Evolutionary conservation across 2,329 filamentous ascomycete genomes (phyloP).

Genomic region (Neobulgaria alba): DNA sequence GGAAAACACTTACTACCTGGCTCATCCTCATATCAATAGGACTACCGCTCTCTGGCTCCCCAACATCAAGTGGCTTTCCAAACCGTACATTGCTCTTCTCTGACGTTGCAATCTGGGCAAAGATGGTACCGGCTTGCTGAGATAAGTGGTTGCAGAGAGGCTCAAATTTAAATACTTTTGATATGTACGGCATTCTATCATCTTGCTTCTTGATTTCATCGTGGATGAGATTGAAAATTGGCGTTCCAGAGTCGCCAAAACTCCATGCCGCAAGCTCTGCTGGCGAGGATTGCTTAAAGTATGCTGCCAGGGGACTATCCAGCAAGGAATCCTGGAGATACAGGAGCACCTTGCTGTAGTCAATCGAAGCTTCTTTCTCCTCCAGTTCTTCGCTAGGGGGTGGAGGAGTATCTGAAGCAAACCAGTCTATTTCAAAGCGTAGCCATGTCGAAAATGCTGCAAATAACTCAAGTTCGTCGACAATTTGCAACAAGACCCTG

Average conservation of each 20-base stretch:
- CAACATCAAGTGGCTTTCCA: conserved; percentile 37
- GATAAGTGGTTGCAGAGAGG: conserved; percentile 53
- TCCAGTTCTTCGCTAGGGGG: conserved; percentile 59
- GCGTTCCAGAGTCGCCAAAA: conserved; percentile 35
- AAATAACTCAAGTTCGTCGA: conserved; percentile 73
- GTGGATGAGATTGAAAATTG: conserved; percentile 39
- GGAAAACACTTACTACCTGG: conserved; percentile 14
- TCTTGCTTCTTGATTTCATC: conserved; percentile 26
- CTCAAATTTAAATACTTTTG: conserved; percentile 50
- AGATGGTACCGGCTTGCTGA: conserved; percentile 50
- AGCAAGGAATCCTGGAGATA: conserved; percentile 69
- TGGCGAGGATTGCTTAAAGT: conserved; percentile 42
- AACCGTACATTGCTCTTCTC: conserved; percentile 62
- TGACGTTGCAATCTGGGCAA: conserved; percentile 59
- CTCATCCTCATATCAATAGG: conserved; percentile 24
- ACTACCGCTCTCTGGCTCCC: conserved; percentile 9
- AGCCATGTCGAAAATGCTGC: conserved; percentile 75
- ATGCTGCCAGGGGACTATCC: conserved; percentile 55
- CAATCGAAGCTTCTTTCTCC: conserved; percentile 69
- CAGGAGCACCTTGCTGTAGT: conserved; percentile 61
- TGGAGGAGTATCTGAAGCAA: conserved; percentile 54
- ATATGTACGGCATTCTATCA: conserved; percentile 31
- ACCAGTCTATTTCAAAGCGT: conserved; percentile 70
- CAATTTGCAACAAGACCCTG: conserved; percentile 60
- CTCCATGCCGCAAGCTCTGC: conserved; percentile 38